phyloP scores from a whole-genome alignment of 1,139 yeast genomes.

The Pichia sp. region DNA sequence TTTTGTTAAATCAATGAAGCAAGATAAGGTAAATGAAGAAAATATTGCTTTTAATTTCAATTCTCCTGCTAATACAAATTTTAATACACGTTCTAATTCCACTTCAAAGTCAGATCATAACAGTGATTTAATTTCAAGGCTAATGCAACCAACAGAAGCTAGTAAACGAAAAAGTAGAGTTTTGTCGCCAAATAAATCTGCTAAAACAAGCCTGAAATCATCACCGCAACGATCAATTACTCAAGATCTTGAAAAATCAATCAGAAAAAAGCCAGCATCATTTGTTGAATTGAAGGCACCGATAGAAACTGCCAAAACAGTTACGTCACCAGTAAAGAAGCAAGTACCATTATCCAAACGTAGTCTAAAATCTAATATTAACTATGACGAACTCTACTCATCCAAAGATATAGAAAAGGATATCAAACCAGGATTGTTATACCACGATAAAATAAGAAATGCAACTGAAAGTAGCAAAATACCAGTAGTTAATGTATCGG shows the following conservation, averaged over 20 bases:
- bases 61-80: neutral
- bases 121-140: slow-evolving; percentile 22
- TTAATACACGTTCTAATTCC: neutral
- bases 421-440: slow-evolving; percentile 31
- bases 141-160: slow-evolving; percentile 33
- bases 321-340: slow-evolving; percentile 1
- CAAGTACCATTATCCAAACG: slow-evolving; percentile 15
- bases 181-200: slow-evolving; percentile 1
- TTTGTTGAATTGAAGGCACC: neutral
- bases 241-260: neutral
- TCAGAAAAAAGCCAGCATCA: neutral
- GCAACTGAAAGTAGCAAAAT: slow-evolving; percentile 1
- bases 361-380: slow-evolving; percentile 11
- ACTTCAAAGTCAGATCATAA: neutral
- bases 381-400: slow-evolving; percentile 2
- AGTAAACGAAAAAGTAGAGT: slow-evolving; percentile 16
- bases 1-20: slow-evolving; percentile 1
- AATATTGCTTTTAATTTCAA: neutral
- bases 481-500: slow-evolving; percentile 4
- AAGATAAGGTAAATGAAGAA: neutral
- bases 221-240: neutral
- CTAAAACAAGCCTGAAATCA: slow-evolving; percentile 1
- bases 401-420: slow-evolving; percentile 18
- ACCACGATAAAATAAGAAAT: neutral
- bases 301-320: neutral